Evolutionary conservation across 1,139 yeast species (phyloP), one percentile per base, ranked within the genome.

Genomic region (Kazachstania sp.): DNA sequence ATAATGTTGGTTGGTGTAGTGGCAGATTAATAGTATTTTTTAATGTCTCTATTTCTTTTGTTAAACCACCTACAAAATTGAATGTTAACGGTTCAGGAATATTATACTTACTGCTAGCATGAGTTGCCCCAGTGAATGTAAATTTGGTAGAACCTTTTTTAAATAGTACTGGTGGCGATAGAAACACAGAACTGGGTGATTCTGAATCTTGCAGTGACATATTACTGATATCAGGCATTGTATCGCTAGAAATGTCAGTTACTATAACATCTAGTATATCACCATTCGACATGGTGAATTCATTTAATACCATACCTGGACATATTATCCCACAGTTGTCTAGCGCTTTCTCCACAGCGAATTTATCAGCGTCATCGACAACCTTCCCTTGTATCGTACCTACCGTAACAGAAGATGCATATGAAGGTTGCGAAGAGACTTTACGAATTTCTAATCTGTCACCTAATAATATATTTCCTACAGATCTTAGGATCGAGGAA

Each of bases 1-100:
- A 92, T 35, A 87, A 68, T 3, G 77, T 74, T 0, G 97, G 95
- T 48, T 79, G 79, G 52, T 83, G 79, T 36, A 92, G 71, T 0
- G 99, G 97, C 3, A 90, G 72, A 50, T 86, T 86, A 16, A 90
- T 79, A 0, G 90, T 79, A 8, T 84, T 75, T 49, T 80, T 74
- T 28, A 92, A 68, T 2, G 75, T 60, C 4, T 72, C 70, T 18
- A 88, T 79, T 56, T 87, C 90, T 47, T 75, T 74, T 0, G 70
- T 53, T 37, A 92, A 71, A 0, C 98, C 99, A 18, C 98, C 98
- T 4, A 92, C 79, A 26, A 75, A 71, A 2, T 71, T 61, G 53
- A 78, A 82, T 2, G 70, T 65, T 0, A 70, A 55, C 20, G 64
- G 64, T 49, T 61, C 68, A 0, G 80, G 79, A 23, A 72, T 60